phyloP scores from a whole-genome alignment of 2,329 filamentous ascomycete genomes.

The Verticillium tricorpus region DNA sequence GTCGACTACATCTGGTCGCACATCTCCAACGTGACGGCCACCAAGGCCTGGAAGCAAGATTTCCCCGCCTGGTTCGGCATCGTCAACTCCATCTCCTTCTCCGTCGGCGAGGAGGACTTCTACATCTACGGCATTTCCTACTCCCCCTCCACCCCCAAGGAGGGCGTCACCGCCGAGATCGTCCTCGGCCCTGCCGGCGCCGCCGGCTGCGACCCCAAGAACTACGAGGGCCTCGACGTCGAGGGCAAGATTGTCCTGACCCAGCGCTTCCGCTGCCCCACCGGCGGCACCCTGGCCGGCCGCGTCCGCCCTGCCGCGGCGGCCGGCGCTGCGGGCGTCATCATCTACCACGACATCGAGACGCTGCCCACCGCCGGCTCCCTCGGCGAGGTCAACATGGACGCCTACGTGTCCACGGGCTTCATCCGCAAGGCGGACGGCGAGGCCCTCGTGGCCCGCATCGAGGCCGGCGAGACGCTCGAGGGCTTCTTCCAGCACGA shows the following conservation, averaged over 20 bases:
- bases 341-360: slow-evolving; percentile 25
- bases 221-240: slow-evolving; percentile 21
- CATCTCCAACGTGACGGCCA: slow-evolving; percentile 32
- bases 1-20: slow-evolving; percentile 44
- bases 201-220: slow-evolving; percentile 18
- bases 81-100: slow-evolving; percentile 9
- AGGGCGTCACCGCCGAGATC: slow-evolving; percentile 31
- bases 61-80: slow-evolving; percentile 32
- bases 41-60: slow-evolving; percentile 39
- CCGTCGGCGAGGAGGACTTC: slow-evolving; percentile 18
- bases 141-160: slow-evolving; percentile 39
- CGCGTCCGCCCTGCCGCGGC: slow-evolving; percentile 21
- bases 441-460: slow-evolving; percentile 28
- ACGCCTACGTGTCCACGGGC: slow-evolving; percentile 22
- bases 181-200: slow-evolving; percentile 21
- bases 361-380: slow-evolving; percentile 26
- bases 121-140: slow-evolving; percentile 34
- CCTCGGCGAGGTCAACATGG: slow-evolving; percentile 19
- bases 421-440: slow-evolving; percentile 34
- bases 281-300: slow-evolving; percentile 25
- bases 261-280: slow-evolving; percentile 25
- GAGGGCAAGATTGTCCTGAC: slow-evolving; percentile 27
- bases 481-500: slow-evolving; percentile 29
- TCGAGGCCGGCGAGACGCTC: slow-evolving; percentile 32
- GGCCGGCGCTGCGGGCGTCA: slow-evolving; percentile 24